Evolutionary conservation across 805 yeast genomes (phyloP).

Genomic region (Starmerella geochares): DNA sequence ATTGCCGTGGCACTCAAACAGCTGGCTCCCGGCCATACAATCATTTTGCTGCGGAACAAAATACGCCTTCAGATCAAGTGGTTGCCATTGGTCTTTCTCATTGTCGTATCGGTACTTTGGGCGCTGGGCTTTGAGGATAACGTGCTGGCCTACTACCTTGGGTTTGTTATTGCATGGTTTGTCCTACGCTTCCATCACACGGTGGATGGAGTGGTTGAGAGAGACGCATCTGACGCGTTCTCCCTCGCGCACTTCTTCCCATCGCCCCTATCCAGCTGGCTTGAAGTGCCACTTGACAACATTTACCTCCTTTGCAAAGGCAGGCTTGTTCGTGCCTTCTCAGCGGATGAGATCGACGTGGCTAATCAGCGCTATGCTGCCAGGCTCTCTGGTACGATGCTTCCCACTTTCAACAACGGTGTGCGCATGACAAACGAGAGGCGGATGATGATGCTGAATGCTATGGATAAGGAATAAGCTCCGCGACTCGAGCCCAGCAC

Average conservation of each 20-base stretch:
- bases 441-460: constrained; percentile 23
- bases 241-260: constrained; percentile 81
- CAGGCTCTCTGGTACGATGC: constrained; percentile 23
- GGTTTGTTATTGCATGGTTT: constrained; percentile 59
- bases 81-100: constrained; percentile 35
- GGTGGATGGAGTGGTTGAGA: constrained; percentile 44
- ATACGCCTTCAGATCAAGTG: constrained; percentile 38
- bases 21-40: constrained; percentile 51
- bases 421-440: constrained; percentile 24
- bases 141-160: constrained; percentile 29
- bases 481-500: too few species aligned
- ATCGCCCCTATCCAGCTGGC: constrained; percentile 40
- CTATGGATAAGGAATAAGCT: constrained; percentile 12
- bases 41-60: constrained; percentile 40
- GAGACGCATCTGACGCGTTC: constrained; percentile 88
- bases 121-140: constrained; percentile 24
- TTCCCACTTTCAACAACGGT: constrained; percentile 17
- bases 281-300: constrained; percentile 43
- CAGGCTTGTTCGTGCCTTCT: constrained; percentile 14
- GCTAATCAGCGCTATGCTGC: constrained; percentile 25
- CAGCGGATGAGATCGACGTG: constrained; percentile 23
- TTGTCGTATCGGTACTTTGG: constrained; percentile 26
- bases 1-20: constrained; percentile 57
- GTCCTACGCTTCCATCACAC: constrained; percentile 69
- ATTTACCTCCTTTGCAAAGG: constrained; percentile 33